Base-by-base conservation (phyloP, 768 basidiomycete species). In the Chalciporus piperatus region DNA sequence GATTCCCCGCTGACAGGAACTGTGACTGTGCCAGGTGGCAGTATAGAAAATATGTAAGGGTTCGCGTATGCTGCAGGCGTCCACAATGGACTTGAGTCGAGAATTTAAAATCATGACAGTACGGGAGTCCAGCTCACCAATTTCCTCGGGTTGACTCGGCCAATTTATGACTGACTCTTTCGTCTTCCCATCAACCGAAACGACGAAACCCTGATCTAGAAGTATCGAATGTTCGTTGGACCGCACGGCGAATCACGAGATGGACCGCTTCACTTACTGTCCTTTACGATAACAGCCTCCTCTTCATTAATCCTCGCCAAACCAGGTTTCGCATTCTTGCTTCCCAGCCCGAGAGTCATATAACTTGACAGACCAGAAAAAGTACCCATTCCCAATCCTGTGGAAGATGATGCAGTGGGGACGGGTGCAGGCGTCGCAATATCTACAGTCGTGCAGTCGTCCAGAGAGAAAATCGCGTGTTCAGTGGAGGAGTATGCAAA, bases 141-240 rank as follows among this genome's bases (percentile, higher is more conserved):
- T 76, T 55, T 96, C 93, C 61, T 95, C 92, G 20, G 90, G 91
- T 42, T 85, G 77, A n/a, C 80, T 77, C 2, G 85, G 81, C 87
- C 90, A 94, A 54, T 81, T 80, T 14, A 95, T 78, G 16, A 73
- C 72, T 9, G 69, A 59, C 2, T 70, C 58, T 33, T 80, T 73
- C 0, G 80, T 76, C 57, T 78, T 84, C 0, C 80, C 85, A 55
- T 86, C 81, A 6, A 70, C 53, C 11, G 81, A 82, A 51, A 94
- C 68, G 49, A 89, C 78, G 19, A 85, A 65, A 1, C 86, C 90
- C 48, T 85, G 78, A 55, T 82, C 92, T 93, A 54, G 6, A 40
- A 23, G 33, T 20, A 27, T 23, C 8, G 16, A 16, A 8, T 25
- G 13, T 11, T 23, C 19, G 23, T 19, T 56, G 23, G 38, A 45